phyloP scores from a whole-genome alignment of 2,329 filamentous ascomycete species.

The Penicillium paneum region DNA sequence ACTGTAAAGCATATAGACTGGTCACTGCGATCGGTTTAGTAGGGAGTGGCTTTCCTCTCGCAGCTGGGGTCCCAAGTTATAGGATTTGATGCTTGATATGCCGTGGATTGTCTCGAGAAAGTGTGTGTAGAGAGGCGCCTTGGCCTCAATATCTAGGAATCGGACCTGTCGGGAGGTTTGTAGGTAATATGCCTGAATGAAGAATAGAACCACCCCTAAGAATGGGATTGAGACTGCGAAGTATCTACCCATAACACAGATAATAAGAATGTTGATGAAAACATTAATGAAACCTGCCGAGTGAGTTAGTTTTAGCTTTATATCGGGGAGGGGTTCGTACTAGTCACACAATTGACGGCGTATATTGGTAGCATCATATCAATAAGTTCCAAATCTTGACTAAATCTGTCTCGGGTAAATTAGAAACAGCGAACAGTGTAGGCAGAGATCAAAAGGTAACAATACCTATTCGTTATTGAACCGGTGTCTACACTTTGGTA shows the following conservation, averaged over 20 bases:
- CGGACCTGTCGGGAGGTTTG: slow-evolving; percentile 1
- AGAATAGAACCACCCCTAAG: background rate
- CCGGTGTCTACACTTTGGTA: background rate
- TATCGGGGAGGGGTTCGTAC: background rate
- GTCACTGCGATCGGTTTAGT: background rate
- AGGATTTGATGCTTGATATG: background rate
- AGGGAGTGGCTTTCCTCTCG: background rate
- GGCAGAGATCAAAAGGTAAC: background rate
- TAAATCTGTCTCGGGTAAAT: background rate
- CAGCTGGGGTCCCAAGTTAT: background rate
- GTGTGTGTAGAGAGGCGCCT: background rate
- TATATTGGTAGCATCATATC: slow-evolving; percentile 4
- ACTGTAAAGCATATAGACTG: background rate
- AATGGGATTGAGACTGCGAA: background rate
- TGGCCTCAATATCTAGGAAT: background rate
- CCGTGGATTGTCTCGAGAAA: background rate
- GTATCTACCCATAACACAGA: background rate
- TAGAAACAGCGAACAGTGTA: background rate
- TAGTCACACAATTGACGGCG: background rate
- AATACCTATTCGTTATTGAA: background rate
- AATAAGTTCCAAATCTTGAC: slow-evolving; percentile 3
- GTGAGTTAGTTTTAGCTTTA: background rate
- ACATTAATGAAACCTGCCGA: background rate
- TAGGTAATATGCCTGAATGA: background rate
- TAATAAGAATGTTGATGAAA: background rate